Percentiles rank a stretch among this genome's conserved stretches.
Evolutionary conservation across 148 eudicot genomes (phyloP).

Genomic region (Fagopyrum esculentum): DNA sequence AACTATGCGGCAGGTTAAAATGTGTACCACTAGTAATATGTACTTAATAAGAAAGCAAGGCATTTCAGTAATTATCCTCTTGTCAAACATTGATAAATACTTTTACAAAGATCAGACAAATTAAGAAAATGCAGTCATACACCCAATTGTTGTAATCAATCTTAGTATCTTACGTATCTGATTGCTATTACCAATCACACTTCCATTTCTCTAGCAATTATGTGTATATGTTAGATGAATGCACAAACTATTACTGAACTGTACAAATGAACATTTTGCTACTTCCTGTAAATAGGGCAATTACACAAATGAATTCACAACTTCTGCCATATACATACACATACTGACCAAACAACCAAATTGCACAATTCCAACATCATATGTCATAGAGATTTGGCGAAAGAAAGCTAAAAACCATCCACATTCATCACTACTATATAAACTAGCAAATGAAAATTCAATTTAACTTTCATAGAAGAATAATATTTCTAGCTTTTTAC

Average conservation of each 20-base stretch:
- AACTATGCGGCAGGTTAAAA: too few species aligned
- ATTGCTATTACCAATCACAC: not conserved
- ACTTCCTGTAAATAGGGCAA: not conserved
- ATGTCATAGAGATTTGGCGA: not conserved
- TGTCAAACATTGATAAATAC: not conserved
- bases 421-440: not conserved
- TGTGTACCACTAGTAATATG: too few species aligned
- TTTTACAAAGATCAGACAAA: not conserved
- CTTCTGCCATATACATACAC: not conserved
- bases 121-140: not conserved
- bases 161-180: not conserved
- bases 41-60: not conserved
- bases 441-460: conserved; percentile 10
- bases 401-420: conserved; percentile 1
- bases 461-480: not conserved
- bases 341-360: not conserved
- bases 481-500: conserved; percentile 19
- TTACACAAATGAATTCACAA: not conserved
- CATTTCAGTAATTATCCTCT: not conserved
- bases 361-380: conserved; percentile 2
- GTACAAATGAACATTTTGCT: not conserved
- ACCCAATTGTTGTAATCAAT: not conserved
- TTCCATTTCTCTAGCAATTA: not conserved
- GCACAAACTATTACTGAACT: not conserved
- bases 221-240: not conserved